These are phyloP conservation scores for Aspergillus floridensis DNA, from an alignment of 2,329 filamentous ascomycete genomes.

Conservation along the genomic window DNA sequence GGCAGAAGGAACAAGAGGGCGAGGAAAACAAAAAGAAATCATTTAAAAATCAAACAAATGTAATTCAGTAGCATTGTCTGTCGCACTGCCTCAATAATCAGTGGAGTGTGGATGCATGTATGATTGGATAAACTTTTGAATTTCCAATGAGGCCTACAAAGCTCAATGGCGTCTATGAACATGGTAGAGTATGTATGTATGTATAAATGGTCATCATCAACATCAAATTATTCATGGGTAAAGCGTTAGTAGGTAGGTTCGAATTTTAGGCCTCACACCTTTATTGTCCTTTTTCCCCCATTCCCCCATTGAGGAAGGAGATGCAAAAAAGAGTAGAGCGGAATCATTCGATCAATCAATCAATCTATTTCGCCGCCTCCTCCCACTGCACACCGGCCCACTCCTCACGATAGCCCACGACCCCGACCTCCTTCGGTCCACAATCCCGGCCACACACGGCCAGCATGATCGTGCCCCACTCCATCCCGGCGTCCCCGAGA, in stretches of 20 bases:
- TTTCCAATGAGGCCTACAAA: background rate
- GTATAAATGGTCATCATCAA: constrained; percentile 19
- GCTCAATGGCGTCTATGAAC: background rate
- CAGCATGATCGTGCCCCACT: constrained; percentile 92
- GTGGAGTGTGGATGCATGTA: background rate
- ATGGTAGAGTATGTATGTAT: constrained; percentile 3
- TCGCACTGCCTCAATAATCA: background rate
- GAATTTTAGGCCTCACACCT: too few species aligned
- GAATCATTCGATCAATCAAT: too few species aligned
- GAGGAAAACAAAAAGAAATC: background rate
- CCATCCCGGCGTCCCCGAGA: constrained; percentile 77
- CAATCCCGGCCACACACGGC: constrained; percentile 83
- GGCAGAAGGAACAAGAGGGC: background rate
- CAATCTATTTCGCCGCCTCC: constrained; percentile 49
- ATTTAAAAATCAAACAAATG: background rate
- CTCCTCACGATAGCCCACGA: constrained; percentile 81
- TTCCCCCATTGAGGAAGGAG: too few species aligned
- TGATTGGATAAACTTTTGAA: background rate
- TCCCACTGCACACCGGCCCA: constrained; percentile 99
- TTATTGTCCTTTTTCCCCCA: background rate
- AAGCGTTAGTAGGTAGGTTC: background rate
- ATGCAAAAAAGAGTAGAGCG: too few species aligned
- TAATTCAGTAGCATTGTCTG: too few species aligned
- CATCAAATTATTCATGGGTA: constrained; percentile 15
- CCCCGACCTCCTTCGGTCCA: constrained; percentile 58